Evolutionary conservation across 1,284 basidiomycete species (phyloP).

Genomic region (Ceraceosorus bombacis): DNA sequence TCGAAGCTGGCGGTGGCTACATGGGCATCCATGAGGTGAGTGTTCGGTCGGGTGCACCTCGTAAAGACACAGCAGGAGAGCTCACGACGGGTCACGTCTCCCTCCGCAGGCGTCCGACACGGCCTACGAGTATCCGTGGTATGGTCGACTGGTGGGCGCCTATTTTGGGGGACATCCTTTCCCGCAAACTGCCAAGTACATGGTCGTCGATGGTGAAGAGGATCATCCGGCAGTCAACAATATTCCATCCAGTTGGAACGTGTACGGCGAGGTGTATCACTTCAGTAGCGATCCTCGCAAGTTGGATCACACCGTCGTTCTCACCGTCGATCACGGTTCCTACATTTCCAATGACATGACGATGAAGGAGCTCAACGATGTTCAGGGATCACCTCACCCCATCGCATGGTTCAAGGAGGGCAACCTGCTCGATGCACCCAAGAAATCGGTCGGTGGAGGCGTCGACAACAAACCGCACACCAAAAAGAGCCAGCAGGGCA

Average conservation of each 20-base stretch:
- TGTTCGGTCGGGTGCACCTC: not conserved
- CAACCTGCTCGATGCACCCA: constrained; percentile 21
- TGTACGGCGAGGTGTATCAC: constrained; percentile 39
- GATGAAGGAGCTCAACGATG: constrained; percentile 13
- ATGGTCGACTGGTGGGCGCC: constrained; percentile 30
- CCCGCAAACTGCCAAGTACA: constrained; percentile 21
- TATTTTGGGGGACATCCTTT: constrained; percentile 35
- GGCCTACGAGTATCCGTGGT: constrained; percentile 30
- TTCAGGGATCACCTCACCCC: constrained; percentile 31
- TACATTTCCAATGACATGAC: constrained; percentile 26
- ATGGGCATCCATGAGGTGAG: constrained; percentile 34
- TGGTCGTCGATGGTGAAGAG: constrained; percentile 19
- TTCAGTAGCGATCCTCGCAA: constrained; percentile 27
- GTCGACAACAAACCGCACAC: constrained; percentile 22
- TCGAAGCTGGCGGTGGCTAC: constrained; percentile 37
- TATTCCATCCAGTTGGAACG: constrained; percentile 25
- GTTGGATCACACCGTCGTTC: constrained; percentile 25
- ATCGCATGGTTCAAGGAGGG: constrained; percentile 41
- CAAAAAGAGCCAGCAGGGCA: constrained; percentile 19
- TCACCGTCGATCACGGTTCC: constrained; percentile 26
- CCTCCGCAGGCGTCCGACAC: constrained; percentile 16
- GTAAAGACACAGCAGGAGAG: no score
- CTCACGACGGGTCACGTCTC: no score
- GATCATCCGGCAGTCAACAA: constrained; percentile 29
- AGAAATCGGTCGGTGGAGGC: constrained; percentile 26